These are phyloP conservation scores for Cardamine chenopodiifolia DNA, from an alignment of 345 rosid species.

Conservation along the genomic window DNA sequence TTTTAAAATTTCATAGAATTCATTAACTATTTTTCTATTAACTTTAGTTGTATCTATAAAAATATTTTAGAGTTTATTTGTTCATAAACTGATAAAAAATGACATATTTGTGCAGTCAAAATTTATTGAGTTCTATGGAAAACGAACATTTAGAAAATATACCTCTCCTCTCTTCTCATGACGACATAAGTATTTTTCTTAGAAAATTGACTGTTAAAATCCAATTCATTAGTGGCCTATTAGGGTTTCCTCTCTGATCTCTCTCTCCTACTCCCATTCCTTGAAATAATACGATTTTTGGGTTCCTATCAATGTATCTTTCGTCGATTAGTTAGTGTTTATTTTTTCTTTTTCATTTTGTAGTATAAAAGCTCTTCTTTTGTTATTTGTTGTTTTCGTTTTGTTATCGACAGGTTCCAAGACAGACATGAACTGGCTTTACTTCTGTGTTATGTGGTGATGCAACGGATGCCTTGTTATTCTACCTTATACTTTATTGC, in stretches of 20 bases:
- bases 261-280: slow-evolving; percentile 20
- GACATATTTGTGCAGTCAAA: not conserved
- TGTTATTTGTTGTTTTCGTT: slow-evolving; percentile 28
- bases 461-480: slow-evolving; percentile 38
- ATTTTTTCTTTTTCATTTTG: not conserved
- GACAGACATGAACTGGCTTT: slow-evolving; percentile 59
- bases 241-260: slow-evolving; percentile 45
- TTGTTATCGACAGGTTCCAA: slow-evolving; percentile 66
- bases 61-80: not conserved
- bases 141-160: slow-evolving; percentile 8
- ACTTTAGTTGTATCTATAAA: not conserved
- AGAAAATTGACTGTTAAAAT: not conserved
- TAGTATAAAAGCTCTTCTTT: not conserved
- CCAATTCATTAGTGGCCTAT: not conserved
- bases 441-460: slow-evolving; percentile 36
- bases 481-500: slow-evolving; percentile 35
- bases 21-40: not conserved
- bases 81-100: not conserved
- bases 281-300: slow-evolving; percentile 9
- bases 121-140: slow-evolving; percentile 23
- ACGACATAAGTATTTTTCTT: not conserved
- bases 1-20: not conserved
- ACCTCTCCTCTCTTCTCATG: slow-evolving; percentile 9
- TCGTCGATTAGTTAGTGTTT: slow-evolving; percentile 16
- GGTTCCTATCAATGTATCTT: slow-evolving; percentile 23